Percentiles rank a stretch among this genome's conserved stretches.
Evolutionary conservation across 768 basidiomycete species (phyloP).

Genomic region (Mycena haematopus): DNA sequence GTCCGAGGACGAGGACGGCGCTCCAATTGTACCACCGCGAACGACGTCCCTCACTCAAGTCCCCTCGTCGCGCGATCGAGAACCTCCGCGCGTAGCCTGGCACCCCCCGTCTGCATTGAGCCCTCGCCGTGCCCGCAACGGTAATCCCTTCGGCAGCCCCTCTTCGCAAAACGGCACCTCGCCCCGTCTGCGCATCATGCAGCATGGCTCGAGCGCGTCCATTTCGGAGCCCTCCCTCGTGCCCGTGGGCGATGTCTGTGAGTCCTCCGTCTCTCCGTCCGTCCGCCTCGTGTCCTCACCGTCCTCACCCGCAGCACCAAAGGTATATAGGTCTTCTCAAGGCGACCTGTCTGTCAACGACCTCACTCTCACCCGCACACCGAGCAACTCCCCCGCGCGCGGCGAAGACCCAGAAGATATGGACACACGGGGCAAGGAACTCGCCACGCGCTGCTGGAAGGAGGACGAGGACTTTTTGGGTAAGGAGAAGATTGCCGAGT

Average conservation of each 20-base stretch:
- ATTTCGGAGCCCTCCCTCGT: slow-evolving; percentile 86
- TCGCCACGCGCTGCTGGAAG: slow-evolving; percentile 81
- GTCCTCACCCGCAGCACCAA: slow-evolving; percentile 26
- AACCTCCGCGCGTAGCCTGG: slow-evolving; percentile 36
- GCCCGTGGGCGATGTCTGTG: slow-evolving; percentile 56
- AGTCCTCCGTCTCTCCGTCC: slow-evolving; percentile 34
- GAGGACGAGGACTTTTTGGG: slow-evolving; percentile 86
- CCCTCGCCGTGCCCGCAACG: slow-evolving; percentile 53
- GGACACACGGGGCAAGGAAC: slow-evolving; percentile 68
- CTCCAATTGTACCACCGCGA: slow-evolving; percentile 55
- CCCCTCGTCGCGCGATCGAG: slow-evolving; percentile 40
- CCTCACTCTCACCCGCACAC: slow-evolving; percentile 50
- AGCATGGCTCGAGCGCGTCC: slow-evolving; percentile 75
- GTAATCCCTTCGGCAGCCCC: slow-evolving; percentile 36
- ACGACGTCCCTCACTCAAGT: slow-evolving; percentile 52
- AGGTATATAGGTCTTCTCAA: slow-evolving; percentile 34
- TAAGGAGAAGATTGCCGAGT: slow-evolving; percentile 95
- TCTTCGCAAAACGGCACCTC: slow-evolving; percentile 21
- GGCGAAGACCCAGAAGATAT: slow-evolving; percentile 62
- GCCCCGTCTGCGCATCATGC: slow-evolving; percentile 63
- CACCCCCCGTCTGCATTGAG: slow-evolving; percentile 45
- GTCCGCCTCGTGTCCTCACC: slow-evolving; percentile 26
- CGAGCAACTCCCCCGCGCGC: slow-evolving; percentile 46
- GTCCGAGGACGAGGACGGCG: slow-evolving; percentile 31
- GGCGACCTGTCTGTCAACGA: slow-evolving; percentile 58